Conservation (phyloP, 2,329 filamentous ascomycete species). For the Remersonia thermophila region DNA sequence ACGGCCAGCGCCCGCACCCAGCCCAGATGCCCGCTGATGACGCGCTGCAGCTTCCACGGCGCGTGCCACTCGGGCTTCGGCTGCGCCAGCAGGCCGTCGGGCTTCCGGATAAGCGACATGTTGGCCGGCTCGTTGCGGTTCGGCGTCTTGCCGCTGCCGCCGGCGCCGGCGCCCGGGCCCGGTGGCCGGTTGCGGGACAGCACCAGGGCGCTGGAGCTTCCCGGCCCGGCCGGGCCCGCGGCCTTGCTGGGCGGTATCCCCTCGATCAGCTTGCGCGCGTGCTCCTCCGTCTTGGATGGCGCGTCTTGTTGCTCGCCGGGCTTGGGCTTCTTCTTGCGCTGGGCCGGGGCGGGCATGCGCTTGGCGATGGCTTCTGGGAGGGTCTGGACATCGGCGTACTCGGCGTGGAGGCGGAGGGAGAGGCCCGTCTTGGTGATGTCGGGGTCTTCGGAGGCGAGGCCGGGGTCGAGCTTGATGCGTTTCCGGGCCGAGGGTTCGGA, state of each 20-base stretch:
- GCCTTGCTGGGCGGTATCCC: slow-evolving; percentile 37
- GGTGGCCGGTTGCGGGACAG: slow-evolving; percentile 21
- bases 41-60: slow-evolving; percentile 96
- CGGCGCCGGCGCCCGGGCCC: slow-evolving; percentile 12
- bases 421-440: slow-evolving; percentile 32
- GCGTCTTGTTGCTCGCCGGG: slow-evolving; percentile 20
- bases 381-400: slow-evolving; percentile 68
- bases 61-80: slow-evolving; percentile 89
- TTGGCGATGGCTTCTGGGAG: slow-evolving; percentile 67
- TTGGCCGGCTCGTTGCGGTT: slow-evolving; percentile 24
- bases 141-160: slow-evolving; percentile 13
- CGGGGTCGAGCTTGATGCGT: slow-evolving; percentile 24
- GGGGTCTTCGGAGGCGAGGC: slow-evolving; percentile 27
- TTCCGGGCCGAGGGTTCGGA: slow-evolving; percentile 17
- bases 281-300: slow-evolving; percentile 25
- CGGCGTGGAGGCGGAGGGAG: slow-evolving; percentile 48
- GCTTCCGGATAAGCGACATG: slow-evolving; percentile 24
- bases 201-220: slow-evolving; percentile 26
- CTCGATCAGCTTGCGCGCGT: slow-evolving; percentile 56
- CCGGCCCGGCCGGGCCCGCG: slow-evolving; percentile 14
- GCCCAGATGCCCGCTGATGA: slow-evolving; percentile 90
- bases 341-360: slow-evolving; percentile 53
- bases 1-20: slow-evolving; percentile 87
- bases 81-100: slow-evolving; percentile 22
- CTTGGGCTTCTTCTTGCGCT: slow-evolving; percentile 41